phyloP scores from a whole-genome alignment of 257 asterid genomes.

The Penstemon barbatus region DNA sequence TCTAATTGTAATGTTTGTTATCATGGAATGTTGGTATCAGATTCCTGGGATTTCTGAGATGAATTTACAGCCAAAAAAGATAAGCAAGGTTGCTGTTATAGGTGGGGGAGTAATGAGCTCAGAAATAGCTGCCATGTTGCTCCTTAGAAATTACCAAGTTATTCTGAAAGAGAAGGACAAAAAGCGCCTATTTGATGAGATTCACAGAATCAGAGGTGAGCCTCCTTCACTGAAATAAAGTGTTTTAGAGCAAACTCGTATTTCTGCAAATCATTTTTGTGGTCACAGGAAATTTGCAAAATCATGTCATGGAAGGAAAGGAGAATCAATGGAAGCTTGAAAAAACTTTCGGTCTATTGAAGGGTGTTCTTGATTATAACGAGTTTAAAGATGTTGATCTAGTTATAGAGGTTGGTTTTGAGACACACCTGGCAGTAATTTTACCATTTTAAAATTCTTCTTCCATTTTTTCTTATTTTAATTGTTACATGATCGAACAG shows the following conservation, averaged over 20 bases:
- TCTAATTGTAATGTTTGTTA: conserved; percentile 19
- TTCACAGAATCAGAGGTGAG: conserved; percentile 33
- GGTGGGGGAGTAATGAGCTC: conserved; percentile 57
- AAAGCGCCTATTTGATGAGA: conserved; percentile 31
- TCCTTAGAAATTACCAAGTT: conserved; percentile 41
- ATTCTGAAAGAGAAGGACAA: conserved; percentile 42
- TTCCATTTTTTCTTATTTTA: neutral
- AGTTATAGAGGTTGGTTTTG: conserved; percentile 53
- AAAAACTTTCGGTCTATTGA: conserved; percentile 36
- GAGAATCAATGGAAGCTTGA: conserved; percentile 29
- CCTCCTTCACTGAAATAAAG: conserved; percentile 16
- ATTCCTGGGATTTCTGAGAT: conserved; percentile 45
- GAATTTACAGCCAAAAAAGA: conserved; percentile 47
- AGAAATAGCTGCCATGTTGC: conserved; percentile 41
- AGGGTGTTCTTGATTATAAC: conserved; percentile 45
- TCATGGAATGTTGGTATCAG: conserved; percentile 34
- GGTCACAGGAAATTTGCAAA: conserved; percentile 37
- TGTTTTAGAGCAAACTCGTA: neutral
- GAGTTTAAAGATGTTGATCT: conserved; percentile 48
- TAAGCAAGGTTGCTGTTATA: conserved; percentile 49
- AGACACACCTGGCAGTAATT: neutral
- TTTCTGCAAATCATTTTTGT: conserved; percentile 14
- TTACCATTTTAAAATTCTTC: neutral
- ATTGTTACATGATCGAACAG: neutral
- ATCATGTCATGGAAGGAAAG: conserved; percentile 39